These are phyloP conservation scores for Pochonia chlamydosporia DNA, from an alignment of 2,329 filamentous ascomycete species.

Conservation along the genomic window DNA sequence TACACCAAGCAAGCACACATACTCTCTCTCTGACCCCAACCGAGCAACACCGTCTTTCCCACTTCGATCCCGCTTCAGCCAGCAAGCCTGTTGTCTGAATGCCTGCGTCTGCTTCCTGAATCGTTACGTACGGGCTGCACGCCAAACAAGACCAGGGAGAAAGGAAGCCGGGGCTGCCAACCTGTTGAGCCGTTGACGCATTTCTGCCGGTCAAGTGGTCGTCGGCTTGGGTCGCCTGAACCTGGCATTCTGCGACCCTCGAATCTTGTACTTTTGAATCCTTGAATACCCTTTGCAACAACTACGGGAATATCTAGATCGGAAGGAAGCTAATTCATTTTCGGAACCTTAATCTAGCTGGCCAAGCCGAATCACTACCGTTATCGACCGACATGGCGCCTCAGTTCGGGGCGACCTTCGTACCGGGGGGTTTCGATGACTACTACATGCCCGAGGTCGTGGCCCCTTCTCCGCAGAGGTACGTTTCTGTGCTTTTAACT, in stretches of 20 bases:
- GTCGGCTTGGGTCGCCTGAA: too few relatives aligned
- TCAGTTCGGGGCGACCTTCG: conserved; percentile 49
- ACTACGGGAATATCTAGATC: too few relatives aligned
- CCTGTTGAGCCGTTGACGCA: background rate
- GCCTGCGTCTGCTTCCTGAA: background rate
- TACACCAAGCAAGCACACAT: too few relatives aligned
- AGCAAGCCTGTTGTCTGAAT: background rate
- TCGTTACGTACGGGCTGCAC: background rate
- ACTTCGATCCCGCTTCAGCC: background rate
- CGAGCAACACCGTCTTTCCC: background rate
- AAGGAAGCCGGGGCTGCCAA: too few relatives aligned
- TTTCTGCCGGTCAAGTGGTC: too few relatives aligned
- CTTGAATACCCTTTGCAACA: too few relatives aligned
- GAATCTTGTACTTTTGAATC: too few relatives aligned
- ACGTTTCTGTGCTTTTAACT: conserved; percentile 22
- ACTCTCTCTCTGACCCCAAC: background rate
- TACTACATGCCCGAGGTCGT: conserved; percentile 57
- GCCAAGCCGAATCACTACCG: conserved; percentile 14
- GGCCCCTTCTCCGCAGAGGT: conserved; percentile 54
- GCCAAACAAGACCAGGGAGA: background rate
- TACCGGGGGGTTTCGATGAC: conserved; percentile 52
- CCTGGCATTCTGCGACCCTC: too few relatives aligned
- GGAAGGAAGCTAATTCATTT: too few relatives aligned
- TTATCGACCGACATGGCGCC: conserved; percentile 16
- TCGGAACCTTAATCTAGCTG: too few relatives aligned